phyloP scores from a whole-genome alignment of 2,329 filamentous ascomycete species.

The Xylaria polymorpha region DNA sequence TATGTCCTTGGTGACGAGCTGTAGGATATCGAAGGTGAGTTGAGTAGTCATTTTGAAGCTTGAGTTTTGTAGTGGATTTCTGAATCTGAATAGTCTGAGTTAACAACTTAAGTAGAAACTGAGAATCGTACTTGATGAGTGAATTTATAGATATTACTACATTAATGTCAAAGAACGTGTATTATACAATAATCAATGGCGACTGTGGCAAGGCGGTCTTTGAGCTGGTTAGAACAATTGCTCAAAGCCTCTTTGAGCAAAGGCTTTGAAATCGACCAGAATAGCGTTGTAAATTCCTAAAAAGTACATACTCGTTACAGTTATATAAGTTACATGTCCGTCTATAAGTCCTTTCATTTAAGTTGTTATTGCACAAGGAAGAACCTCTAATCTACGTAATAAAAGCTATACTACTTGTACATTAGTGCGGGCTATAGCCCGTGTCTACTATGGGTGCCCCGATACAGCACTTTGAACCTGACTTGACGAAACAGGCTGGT shows the following conservation, averaged over 20 bases:
- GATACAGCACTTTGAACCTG: no score
- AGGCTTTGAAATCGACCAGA: background rate
- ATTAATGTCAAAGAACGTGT: background rate
- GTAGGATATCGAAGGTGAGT: background rate
- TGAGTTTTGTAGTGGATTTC: background rate
- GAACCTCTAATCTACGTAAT: no score
- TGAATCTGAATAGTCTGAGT: background rate
- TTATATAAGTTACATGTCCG: no score
- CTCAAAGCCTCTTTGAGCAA: background rate
- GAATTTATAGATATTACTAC: background rate
- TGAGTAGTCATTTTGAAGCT: background rate
- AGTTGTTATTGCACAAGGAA: no score
- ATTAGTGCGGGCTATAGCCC: no score
- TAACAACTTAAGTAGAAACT: background rate
- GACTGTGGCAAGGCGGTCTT: background rate
- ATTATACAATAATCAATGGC: background rate
- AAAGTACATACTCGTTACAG: no score
- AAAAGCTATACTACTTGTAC: no score
- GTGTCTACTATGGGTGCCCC: no score
- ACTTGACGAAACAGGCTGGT: no score
- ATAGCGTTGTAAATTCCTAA: background rate
- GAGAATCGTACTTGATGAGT: background rate
- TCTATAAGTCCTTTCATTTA: no score
- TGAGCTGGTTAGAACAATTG: background rate
- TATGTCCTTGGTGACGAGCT: background rate